These are phyloP conservation scores for Mariannaea sp. DNA, from an alignment of 2,329 filamentous ascomycete genomes.

Conservation along the genomic window DNA sequence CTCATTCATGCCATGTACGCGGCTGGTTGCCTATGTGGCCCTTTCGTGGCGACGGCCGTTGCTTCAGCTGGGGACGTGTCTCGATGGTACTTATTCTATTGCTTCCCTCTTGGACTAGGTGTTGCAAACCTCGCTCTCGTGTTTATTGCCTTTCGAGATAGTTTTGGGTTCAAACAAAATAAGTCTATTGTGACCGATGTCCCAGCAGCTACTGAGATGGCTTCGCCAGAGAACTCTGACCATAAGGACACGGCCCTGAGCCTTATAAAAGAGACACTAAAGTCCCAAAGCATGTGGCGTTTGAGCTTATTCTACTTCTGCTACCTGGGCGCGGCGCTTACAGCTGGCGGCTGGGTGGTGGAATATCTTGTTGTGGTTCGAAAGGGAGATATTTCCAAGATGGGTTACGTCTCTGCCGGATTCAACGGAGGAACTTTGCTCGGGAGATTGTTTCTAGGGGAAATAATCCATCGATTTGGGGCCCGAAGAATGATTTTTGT, in stretches of 20 bases:
- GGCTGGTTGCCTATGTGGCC: slow-evolving; percentile 60
- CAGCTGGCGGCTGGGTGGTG: slow-evolving; percentile 66
- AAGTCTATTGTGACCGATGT: neutral
- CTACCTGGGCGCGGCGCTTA: slow-evolving; percentile 60
- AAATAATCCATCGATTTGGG: slow-evolving; percentile 63
- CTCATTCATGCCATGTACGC: slow-evolving; percentile 69
- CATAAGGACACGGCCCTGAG: slow-evolving; percentile 43
- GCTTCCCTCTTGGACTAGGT: slow-evolving; percentile 58
- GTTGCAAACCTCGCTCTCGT: slow-evolving; percentile 56
- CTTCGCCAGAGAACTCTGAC: neutral
- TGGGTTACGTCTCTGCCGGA: slow-evolving; percentile 67
- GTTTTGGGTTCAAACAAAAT: slow-evolving; percentile 40
- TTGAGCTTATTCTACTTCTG: slow-evolving; percentile 69
- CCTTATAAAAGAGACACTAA: slow-evolving; percentile 52
- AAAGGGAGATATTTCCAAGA: slow-evolving; percentile 57
- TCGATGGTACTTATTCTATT: slow-evolving; percentile 62
- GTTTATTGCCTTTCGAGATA: slow-evolving; percentile 55
- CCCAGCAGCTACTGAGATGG: slow-evolving; percentile 1
- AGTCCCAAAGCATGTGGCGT: slow-evolving; percentile 57
- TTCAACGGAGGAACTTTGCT: slow-evolving; percentile 63
- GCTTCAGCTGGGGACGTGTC: slow-evolving; percentile 44
- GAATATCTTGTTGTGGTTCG: slow-evolving; percentile 67
- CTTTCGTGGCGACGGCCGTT: slow-evolving; percentile 59
- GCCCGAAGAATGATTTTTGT: slow-evolving; percentile 61
- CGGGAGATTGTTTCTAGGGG: slow-evolving; percentile 60